A percentile compares a stretch with the other conserved stretches of the same genome.
Conservation (phyloP, 192 early-diverging fungal species). For the Gonapodya sp. region DNA sequence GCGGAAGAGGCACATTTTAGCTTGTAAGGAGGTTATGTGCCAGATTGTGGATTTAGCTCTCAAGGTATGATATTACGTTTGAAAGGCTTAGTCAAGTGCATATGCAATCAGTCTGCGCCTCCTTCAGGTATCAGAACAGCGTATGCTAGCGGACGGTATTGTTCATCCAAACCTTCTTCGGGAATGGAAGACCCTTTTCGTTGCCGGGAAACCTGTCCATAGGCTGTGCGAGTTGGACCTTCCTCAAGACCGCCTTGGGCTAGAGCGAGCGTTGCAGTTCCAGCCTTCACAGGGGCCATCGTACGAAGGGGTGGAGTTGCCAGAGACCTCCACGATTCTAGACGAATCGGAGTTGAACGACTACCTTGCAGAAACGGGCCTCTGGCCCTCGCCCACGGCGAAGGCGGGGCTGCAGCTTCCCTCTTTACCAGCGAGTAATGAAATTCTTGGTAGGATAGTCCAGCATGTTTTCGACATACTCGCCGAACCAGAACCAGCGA, state of each 20-base stretch:
- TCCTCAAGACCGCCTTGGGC: conserved; percentile 27
- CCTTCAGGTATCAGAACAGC: conserved; percentile 43
- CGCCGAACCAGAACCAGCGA: conserved; percentile 23
- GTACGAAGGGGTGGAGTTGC: too few relatives aligned
- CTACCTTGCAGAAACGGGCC: conserved; percentile 34
- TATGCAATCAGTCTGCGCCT: too few relatives aligned
- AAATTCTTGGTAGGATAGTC: conserved; percentile 28
- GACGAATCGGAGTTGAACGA: conserved; percentile 44
- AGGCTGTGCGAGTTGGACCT: conserved; percentile 27
- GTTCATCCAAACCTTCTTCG: conserved; percentile 32
- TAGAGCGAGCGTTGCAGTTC: neutral
- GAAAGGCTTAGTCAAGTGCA: too few relatives aligned
- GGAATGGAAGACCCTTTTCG: conserved; percentile 49
- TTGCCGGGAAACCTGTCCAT: conserved; percentile 26
- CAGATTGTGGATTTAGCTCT: conserved; percentile 37
- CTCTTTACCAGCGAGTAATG: conserved; percentile 22
- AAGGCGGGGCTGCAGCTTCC: neutral
- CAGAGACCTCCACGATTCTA: conserved; percentile 27
- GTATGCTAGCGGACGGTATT: conserved; percentile 40
- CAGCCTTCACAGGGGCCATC: neutral
- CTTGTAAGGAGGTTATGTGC: conserved; percentile 27
- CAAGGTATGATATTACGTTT: conserved; percentile 24
- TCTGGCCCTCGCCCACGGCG: conserved; percentile 24
- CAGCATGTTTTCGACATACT: conserved; percentile 35
- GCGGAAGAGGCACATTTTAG: conserved; percentile 17